Evolutionary conservation across 257 asterid genomes (phyloP).

Genomic region (Fraxinus quadrangulata): DNA sequence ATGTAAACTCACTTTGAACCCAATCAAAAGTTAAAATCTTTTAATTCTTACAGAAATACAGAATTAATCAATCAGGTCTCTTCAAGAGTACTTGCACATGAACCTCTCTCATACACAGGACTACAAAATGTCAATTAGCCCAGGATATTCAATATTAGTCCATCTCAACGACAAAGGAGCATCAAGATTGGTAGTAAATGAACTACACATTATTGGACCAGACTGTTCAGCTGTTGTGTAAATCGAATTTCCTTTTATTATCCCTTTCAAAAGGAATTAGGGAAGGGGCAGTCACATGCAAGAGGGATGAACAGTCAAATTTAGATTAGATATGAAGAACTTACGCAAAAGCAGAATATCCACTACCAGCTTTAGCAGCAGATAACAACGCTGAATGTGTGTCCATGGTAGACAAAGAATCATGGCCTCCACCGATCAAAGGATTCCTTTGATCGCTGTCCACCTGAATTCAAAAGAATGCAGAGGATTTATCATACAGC

Average conservation of each 20-base stretch:
- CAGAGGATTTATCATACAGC: slow-evolving; percentile 20
- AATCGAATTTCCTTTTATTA: neutral
- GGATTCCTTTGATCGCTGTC: slow-evolving; percentile 63
- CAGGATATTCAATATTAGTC: neutral
- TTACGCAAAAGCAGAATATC: slow-evolving; percentile 96
- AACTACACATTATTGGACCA: neutral
- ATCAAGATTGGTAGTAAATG: neutral
- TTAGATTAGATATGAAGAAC: slow-evolving; percentile 28
- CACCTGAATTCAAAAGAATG: slow-evolving; percentile 53
- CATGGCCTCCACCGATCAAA: slow-evolving; percentile 50
- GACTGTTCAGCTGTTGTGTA: neutral
- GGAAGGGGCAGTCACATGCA: neutral
- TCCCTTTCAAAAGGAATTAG: neutral
- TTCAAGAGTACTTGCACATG: neutral
- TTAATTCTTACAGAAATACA: neutral
- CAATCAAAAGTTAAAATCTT: neutral
- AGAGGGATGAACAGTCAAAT: neutral
- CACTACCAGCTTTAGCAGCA: slow-evolving; percentile 89
- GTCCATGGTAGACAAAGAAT: slow-evolving; percentile 55
- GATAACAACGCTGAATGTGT: slow-evolving; percentile 74
- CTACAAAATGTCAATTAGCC: neutral
- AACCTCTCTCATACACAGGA: neutral
- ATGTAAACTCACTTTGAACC: neutral
- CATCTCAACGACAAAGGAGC: neutral
- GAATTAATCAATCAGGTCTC: neutral